Conservation (phyloP, 2,329 filamentous ascomycete species). For the Ascocoryne sarcoides region DNA sequence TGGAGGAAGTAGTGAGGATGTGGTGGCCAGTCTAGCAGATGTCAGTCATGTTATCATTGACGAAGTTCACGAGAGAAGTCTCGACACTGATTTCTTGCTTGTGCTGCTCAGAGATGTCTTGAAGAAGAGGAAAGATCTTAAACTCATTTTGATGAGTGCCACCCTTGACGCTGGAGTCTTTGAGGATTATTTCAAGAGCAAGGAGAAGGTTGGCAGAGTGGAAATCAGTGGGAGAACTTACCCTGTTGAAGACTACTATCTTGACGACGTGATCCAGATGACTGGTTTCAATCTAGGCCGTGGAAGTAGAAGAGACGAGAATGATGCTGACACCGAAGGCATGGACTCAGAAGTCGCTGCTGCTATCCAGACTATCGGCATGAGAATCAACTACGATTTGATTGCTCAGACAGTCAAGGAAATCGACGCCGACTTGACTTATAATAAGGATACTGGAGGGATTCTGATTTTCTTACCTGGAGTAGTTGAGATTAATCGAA, state of each 20-base stretch:
- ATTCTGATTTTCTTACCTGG: constrained; percentile 96
- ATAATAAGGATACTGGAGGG: constrained; percentile 62
- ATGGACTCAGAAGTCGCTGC: constrained; percentile 55
- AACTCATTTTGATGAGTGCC: constrained; percentile 91
- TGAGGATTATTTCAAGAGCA: constrained; percentile 68
- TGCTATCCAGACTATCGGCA: constrained; percentile 63
- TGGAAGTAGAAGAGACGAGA: constrained; percentile 31
- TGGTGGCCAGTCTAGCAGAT: constrained; percentile 73
- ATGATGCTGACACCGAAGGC: constrained; percentile 36
- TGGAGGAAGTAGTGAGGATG: constrained; percentile 69
- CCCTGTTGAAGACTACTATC: constrained; percentile 80
- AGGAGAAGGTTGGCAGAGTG: constrained; percentile 65
- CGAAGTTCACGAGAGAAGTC: constrained; percentile 89
- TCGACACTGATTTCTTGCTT: constrained; percentile 91
- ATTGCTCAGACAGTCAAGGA: constrained; percentile 70
- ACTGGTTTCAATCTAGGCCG: constrained; percentile 56
- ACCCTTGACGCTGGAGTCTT: constrained; percentile 87
- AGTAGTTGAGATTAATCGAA: constrained; percentile 81
- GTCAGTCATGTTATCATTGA: constrained; percentile 94
- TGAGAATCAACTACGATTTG: constrained; percentile 85
- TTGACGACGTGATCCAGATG: constrained; percentile 77
- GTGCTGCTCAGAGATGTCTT: constrained; percentile 80
- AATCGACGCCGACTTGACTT: constrained; percentile 68
- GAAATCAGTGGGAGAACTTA: constrained; percentile 85
- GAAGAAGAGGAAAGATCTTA: constrained; percentile 65